Evolutionary conservation across 2,329 filamentous ascomycete species (phyloP), one percentile per base, ranked within the genome.

Genomic region (Aureobasidium sp.): DNA sequence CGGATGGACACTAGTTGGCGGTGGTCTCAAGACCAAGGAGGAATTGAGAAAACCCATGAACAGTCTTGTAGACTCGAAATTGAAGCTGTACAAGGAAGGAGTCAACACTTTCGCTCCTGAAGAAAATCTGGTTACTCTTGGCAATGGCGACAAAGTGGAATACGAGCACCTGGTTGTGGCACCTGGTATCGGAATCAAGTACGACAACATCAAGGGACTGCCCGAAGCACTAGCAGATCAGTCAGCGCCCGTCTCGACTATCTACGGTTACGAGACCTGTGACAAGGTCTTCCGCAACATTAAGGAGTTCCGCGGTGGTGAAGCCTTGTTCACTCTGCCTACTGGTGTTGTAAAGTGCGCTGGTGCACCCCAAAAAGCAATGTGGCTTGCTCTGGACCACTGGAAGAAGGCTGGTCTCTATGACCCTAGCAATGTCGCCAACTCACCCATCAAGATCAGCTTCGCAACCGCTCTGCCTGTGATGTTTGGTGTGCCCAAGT

Each of bases 1-100:
- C 1, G 85, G 85, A 59, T 88, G 85, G 85, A 88, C 86, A 2
- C 76, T 88, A 1, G 85, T 88, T 2, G 85, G 85, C 47, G 85
- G 82, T 42, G 85, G 85, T 3, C 76, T 88, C 42, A 87, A 87
- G 72, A 79, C 76, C 49, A 85, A 84, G 68, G 76, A 85, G 64
- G 79, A 85, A 27, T 73, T 88, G 61, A 78, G 79, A 50, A 72
- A 74, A 61, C 80, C 80, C 1, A 69, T 87, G 42, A 67, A 74
- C 5, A 73, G 73, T 51, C 69, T 88, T 53, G 71, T 88, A 7
- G 79, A 86, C 66, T 71, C 81, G n/a, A 84, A 84, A 67, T 72
- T 88, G 64, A 82, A 82, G 67, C 79, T 85, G 66, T 88, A 88
- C 75, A 76, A 79, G 62, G 72, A 80, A 1, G 69, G 72, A 2